A percentile compares a stretch with the other conserved stretches of the same genome.
Conservation (phyloP, 2,329 filamentous ascomycete species). For the Raffaelea ambrosiae region DNA sequence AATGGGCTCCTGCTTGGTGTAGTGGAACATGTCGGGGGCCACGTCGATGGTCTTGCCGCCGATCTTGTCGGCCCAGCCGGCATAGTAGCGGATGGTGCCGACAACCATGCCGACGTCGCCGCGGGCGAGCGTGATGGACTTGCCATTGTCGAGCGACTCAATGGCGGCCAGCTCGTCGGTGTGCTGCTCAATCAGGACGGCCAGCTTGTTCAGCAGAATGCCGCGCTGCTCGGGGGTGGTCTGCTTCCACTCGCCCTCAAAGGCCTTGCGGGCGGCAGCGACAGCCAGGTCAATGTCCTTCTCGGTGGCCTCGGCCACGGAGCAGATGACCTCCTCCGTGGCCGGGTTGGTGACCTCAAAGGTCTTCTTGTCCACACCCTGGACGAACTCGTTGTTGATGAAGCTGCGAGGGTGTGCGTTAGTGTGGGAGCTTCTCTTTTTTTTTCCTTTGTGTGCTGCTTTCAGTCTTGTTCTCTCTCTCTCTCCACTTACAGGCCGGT, state of each 20-base stretch:
- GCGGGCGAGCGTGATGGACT: constrained; percentile 67
- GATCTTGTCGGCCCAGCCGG: constrained; percentile 88
- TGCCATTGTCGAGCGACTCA: constrained; percentile 84
- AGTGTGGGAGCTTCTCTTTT: background rate
- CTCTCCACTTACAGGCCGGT: constrained; percentile 47
- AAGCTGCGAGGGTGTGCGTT: constrained; percentile 41
- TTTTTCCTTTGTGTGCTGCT: background rate
- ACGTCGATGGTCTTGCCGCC: constrained; percentile 81
- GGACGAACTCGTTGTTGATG: constrained; percentile 90
- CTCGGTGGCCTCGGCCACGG: constrained; percentile 77
- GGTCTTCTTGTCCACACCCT: constrained; percentile 75
- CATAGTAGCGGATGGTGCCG: constrained; percentile 75
- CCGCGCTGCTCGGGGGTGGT: constrained; percentile 64
- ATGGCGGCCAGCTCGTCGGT: constrained; percentile 66
- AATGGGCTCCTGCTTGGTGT: constrained; percentile 70
- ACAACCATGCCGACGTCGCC: constrained; percentile 63
- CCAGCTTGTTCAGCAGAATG: constrained; percentile 63
- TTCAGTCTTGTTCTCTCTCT: background rate
- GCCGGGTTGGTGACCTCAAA: constrained; percentile 89
- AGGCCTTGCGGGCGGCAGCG: constrained; percentile 74
- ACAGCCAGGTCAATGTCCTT: constrained; percentile 80
- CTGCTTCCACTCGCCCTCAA: constrained; percentile 63
- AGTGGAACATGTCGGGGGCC: constrained; percentile 70
- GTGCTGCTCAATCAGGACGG: constrained; percentile 74
- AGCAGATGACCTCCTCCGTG: constrained; percentile 76